Percentiles rank a stretch among this genome's conserved stretches.
Conservation (phyloP, 2,329 filamentous ascomycete species). For the Neofusicoccum kwambonambiense region DNA sequence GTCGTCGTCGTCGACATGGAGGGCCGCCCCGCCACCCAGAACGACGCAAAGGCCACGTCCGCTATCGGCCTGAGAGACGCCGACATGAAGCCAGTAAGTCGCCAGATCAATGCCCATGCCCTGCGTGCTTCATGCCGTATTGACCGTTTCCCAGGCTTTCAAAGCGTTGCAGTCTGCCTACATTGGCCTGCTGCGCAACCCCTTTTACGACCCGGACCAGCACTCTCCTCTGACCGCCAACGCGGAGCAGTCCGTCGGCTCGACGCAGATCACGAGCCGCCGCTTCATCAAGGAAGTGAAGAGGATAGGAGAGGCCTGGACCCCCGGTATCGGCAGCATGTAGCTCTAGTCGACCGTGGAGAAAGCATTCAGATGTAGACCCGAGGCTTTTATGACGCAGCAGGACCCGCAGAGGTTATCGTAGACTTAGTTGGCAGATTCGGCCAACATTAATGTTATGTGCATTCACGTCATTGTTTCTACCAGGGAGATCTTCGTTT, state of each 20-base stretch:
- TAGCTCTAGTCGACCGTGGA: constrained; percentile 36
- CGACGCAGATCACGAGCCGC: constrained; percentile 73
- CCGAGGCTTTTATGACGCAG: not conserved
- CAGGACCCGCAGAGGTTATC: not conserved
- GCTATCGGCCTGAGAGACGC: constrained; percentile 73
- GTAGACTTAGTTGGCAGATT: not conserved
- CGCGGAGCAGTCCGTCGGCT: constrained; percentile 44
- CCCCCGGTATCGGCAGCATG: constrained; percentile 65
- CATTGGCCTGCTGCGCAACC: constrained; percentile 83
- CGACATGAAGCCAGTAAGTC: constrained; percentile 77
- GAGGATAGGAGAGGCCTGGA: constrained; percentile 82
- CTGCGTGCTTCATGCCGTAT: not conserved
- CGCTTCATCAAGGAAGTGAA: constrained; percentile 80
- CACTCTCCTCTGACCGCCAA: constrained; percentile 61
- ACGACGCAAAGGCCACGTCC: constrained; percentile 36
- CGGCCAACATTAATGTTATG: not conserved
- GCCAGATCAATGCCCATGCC: not conserved
- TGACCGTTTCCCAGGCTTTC: constrained; percentile 61
- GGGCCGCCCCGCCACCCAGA: constrained; percentile 55
- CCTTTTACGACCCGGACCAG: constrained; percentile 90
- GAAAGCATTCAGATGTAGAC: not conserved
- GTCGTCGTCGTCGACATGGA: constrained; percentile 90
- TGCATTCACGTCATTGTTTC: no score
- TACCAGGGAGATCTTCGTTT: not conserved
- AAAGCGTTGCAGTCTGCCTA: constrained; percentile 91